These are phyloP conservation scores for Didymella arachidicola DNA, from an alignment of 2,329 filamentous ascomycete genomes.

Conservation along the genomic window DNA sequence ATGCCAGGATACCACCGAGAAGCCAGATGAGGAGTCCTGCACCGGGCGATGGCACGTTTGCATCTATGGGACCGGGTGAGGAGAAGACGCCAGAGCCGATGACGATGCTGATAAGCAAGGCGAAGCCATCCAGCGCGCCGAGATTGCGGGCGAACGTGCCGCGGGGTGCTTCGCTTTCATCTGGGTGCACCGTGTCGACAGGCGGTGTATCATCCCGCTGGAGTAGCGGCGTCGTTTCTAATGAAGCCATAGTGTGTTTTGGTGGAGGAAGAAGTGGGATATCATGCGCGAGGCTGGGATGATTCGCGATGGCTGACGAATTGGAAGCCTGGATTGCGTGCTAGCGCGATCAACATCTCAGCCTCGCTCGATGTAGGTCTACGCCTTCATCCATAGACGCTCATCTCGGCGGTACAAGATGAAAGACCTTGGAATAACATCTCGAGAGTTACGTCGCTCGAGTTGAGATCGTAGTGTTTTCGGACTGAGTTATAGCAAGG, in stretches of 20 bases:
- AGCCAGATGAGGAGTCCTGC: slow-evolving; percentile 67
- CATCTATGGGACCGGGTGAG: slow-evolving; percentile 68
- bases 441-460: no score
- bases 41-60: slow-evolving; percentile 69
- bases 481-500: neutral
- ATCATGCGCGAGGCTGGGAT: slow-evolving; percentile 9
- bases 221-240: slow-evolving; percentile 37
- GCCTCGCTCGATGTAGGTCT: neutral
- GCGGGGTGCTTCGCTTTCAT: slow-evolving; percentile 24
- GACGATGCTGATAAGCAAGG: slow-evolving; percentile 69
- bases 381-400: no score
- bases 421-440: no score
- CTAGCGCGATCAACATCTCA: slow-evolving; percentile 10
- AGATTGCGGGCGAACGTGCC: slow-evolving; percentile 47
- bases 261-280: neutral
- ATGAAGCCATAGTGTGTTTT: slow-evolving; percentile 28
- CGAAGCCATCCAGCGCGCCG: slow-evolving; percentile 55
- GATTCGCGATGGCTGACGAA: slow-evolving; percentile 17
- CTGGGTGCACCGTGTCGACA: slow-evolving; percentile 20
- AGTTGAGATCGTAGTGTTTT: neutral
- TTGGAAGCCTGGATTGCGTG: slow-evolving; percentile 16
- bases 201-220: slow-evolving; percentile 21
- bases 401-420: no score
- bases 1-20: slow-evolving; percentile 67
- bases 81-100: slow-evolving; percentile 72